phyloP scores from a whole-genome alignment of 805 yeast genomes.

The Saccharomycopsis capsularis region DNA sequence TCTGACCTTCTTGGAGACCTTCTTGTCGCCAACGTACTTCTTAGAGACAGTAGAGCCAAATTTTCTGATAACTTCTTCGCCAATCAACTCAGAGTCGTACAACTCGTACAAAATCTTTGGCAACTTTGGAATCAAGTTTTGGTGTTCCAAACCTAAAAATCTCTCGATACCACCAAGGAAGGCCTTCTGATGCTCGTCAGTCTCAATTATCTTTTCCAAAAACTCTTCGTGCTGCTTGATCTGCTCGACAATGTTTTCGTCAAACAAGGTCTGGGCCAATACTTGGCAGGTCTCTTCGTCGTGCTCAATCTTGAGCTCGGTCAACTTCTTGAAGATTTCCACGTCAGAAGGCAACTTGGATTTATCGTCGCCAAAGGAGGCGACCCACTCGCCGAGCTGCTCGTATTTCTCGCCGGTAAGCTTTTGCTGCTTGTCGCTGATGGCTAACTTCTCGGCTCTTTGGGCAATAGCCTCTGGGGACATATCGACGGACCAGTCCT shows the following conservation, averaged over 20 bases:
- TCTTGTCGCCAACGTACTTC: constrained; percentile 83
- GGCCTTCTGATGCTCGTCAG: constrained; percentile 71
- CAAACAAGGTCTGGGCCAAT: constrained; percentile 83
- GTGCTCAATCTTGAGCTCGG: constrained; percentile 63
- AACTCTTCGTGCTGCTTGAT: constrained; percentile 75
- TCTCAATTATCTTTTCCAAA: constrained; percentile 65
- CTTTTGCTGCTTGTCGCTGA: constrained; percentile 56
- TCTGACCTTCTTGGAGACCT: constrained; percentile 84
- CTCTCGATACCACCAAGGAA: constrained; percentile 95
- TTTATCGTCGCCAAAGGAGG: constrained; percentile 42
- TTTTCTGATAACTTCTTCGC: constrained; percentile 71
- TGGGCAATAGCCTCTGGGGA: constrained; percentile 22
- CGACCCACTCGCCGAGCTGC: constrained; percentile 23
- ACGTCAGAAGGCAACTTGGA: constrained; percentile 70
- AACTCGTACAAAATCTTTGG: constrained; percentile 78
- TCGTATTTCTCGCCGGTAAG: constrained; percentile 53
- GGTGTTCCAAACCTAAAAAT: constrained; percentile 75
- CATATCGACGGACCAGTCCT: constrained; percentile 23
- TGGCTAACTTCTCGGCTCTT: constrained; percentile 25
- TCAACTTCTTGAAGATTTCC: constrained; percentile 86
- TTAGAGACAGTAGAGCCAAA: constrained; percentile 93
- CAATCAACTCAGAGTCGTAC: constrained; percentile 75
- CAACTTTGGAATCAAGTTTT: constrained; percentile 58
- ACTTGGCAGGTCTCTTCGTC: constrained; percentile 82
- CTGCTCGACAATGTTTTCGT: constrained; percentile 52